These are phyloP conservation scores for Fusarium phyllophilum DNA, from an alignment of 2,329 filamentous ascomycete species.

Conservation along the genomic window DNA sequence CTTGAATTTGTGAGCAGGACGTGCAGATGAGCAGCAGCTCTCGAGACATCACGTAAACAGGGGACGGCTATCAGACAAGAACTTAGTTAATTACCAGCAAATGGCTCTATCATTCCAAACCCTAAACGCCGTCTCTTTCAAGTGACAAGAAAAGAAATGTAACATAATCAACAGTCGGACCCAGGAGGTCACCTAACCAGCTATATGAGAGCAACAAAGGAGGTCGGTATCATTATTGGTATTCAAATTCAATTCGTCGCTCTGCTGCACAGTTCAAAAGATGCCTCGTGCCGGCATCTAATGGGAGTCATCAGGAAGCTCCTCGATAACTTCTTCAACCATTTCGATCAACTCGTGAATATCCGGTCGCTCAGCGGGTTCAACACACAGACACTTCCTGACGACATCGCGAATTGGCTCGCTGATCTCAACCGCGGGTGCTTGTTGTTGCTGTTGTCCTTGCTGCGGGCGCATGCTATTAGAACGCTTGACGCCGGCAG, in stretches of 20 bases:
- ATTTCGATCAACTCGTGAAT: slow-evolving; percentile 84
- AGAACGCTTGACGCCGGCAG: slow-evolving; percentile 62
- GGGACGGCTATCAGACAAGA: slow-evolving; percentile 23
- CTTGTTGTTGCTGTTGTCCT: slow-evolving; percentile 46
- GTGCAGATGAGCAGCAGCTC: not conserved
- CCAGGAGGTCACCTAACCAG: not conserved
- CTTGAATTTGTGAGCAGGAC: not conserved
- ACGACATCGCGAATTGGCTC: slow-evolving; percentile 89
- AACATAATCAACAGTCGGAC: slow-evolving; percentile 4
- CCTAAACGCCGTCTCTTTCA: slow-evolving; percentile 40
- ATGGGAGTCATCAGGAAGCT: slow-evolving; percentile 66
- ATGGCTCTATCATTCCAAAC: slow-evolving; percentile 39
- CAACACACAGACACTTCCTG: slow-evolving; percentile 83
- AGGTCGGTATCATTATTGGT: slow-evolving; percentile 27
- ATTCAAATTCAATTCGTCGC: not conserved
- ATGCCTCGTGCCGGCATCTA: slow-evolving; percentile 11
- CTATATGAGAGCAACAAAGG: not conserved
- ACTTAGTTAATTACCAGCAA: slow-evolving; percentile 30
- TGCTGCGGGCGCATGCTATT: slow-evolving; percentile 51
- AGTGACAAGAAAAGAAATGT: slow-evolving; percentile 5
- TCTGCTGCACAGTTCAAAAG: not conserved
- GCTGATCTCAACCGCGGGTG: slow-evolving; percentile 69
- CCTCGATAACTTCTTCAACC: slow-evolving; percentile 77
- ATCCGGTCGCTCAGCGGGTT: slow-evolving; percentile 87
- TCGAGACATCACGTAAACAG: not conserved